Evolutionary conservation across 1,139 yeast genomes (phyloP), one percentile per base, ranked within the genome.

Genomic region (Petasospora rhodanensis): DNA sequence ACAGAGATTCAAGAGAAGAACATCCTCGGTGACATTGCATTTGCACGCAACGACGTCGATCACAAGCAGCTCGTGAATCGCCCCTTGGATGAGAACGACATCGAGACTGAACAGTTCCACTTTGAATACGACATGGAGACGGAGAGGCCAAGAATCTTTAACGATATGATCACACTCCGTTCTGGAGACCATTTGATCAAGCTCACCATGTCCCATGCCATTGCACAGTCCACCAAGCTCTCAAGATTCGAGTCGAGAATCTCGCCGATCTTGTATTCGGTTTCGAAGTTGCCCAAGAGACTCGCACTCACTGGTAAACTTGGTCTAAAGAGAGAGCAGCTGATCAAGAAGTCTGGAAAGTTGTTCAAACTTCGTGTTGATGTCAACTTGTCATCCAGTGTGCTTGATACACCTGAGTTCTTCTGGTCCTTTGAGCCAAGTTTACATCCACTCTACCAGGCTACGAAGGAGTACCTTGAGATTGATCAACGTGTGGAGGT

Each of bases 371-470:
- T 91, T 20, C 66, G 98, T 29, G 96, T 89, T 7, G 98, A 91
- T 58, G 97, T 91, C 4, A 91, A 91, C 54, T 64, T 91, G 36
- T 81, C 93, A 6, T 84, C 96, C 11, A 85, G 87, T 40, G 89
- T 91, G 16, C 66, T 91, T 37, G 98, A 91, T 53, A 87, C 96
- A 0, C 98, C 98, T 0, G 95, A 85, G 39, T 87, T 86, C 52
- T 91, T 91, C 57, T 91, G 98, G 98, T 84, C 91, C 17, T 76
- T 82, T 42, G 98, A 91, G 58, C 98, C 98, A 4, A 89, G 95
- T 22, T 69, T 91, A 43, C 94, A 89, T 55, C 97, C 97, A 2
- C 64, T 91, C 30, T 91, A 91, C 57, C 70, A 73, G 23, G 97
- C 96, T 0, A 82, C 89, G 38, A 63, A 96, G 38, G 97, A 91